Percentiles rank a stretch among this genome's conserved stretches.
Conservation (phyloP, 108 stramenopile species). For the Pseudonitzschia delicatissima region DNA sequence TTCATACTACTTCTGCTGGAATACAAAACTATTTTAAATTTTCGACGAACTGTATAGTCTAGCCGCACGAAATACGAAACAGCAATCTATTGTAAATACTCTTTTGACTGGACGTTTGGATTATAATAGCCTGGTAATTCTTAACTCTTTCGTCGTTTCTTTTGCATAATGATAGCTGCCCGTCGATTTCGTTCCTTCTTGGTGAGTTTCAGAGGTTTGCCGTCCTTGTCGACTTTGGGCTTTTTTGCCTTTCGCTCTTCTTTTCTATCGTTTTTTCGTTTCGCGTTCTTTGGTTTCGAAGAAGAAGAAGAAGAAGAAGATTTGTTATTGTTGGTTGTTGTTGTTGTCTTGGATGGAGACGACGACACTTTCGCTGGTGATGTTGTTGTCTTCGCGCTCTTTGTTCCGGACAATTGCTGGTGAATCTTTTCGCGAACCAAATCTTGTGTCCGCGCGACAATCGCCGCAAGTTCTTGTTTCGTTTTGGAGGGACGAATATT, state of each 20-base stretch:
- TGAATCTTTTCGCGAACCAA: slow-evolving; percentile 52
- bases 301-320: not conserved
- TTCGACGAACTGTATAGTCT: too few species aligned
- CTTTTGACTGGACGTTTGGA: too few species aligned
- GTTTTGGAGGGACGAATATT: slow-evolving; percentile 74
- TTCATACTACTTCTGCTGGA: too few species aligned
- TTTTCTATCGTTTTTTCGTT: not conserved
- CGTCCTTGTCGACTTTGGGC: slow-evolving; percentile 10
- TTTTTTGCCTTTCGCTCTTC: slow-evolving; percentile 16
- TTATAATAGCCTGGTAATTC: too few species aligned
- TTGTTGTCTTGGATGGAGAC: not conserved
- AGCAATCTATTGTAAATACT: too few species aligned
- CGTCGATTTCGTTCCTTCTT: slow-evolving; percentile 53
- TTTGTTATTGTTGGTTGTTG: not conserved
- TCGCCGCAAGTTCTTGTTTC: slow-evolving; percentile 62
- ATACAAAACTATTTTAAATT: too few species aligned
- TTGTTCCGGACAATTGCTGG: slow-evolving; percentile 7
- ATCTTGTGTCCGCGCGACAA: slow-evolving; percentile 67
- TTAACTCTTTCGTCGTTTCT: not conserved
- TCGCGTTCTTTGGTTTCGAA: not conserved
- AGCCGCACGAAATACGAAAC: too few species aligned
- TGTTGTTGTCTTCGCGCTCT: not conserved
- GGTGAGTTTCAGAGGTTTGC: slow-evolving; percentile 30
- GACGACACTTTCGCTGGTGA: not conserved
- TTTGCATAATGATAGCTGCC: slow-evolving; percentile 44